Percentiles rank a stretch among this genome's conserved stretches.
Conservation (phyloP, 1,284 basidiomycete genomes). For the Melampsora americana region DNA sequence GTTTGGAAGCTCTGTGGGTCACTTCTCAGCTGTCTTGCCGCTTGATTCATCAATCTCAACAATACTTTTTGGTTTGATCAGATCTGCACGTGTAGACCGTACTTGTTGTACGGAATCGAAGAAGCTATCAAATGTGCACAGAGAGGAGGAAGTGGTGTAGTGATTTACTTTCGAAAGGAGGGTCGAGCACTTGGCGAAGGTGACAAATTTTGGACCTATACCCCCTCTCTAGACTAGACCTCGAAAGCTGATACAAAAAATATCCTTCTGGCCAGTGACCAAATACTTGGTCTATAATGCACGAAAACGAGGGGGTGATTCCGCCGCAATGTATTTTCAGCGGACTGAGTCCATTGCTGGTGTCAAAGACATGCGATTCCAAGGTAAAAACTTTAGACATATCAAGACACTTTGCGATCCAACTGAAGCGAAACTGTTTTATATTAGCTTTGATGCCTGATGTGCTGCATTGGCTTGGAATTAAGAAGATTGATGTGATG, state of each 20-base stretch:
- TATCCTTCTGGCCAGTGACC: constrained; percentile 46
- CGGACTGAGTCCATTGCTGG: constrained; percentile 88
- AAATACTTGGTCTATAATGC: constrained; percentile 89
- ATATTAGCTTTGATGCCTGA: constrained; percentile 80
- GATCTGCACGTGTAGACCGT: constrained; percentile 59
- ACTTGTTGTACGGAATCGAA: constrained; percentile 86
- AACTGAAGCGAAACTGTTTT: neutral
- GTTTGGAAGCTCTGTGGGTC: constrained; percentile 45
- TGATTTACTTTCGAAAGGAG: constrained; percentile 93
- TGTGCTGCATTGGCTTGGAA: constrained; percentile 71
- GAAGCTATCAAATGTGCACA: constrained; percentile 85
- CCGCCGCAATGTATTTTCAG: constrained; percentile 88
- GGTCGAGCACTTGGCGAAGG: constrained; percentile 84
- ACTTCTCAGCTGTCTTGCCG: constrained; percentile 14
- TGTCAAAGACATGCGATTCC: constrained; percentile 93
- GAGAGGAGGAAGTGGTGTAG: constrained; percentile 81
- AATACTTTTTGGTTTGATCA: constrained; percentile 62
- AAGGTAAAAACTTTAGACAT: constrained; percentile 53
- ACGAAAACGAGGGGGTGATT: constrained; percentile 87
- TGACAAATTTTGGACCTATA: constrained; percentile 36
- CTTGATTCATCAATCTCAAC: constrained; percentile 63
- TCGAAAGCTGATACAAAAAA: constrained; percentile 67
- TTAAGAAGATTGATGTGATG: constrained; percentile 69
- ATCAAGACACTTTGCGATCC: neutral
- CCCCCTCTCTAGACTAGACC: constrained; percentile 47